Evolutionary conservation across 768 basidiomycete species (phyloP).

Genomic region (Podaxis sp.): DNA sequence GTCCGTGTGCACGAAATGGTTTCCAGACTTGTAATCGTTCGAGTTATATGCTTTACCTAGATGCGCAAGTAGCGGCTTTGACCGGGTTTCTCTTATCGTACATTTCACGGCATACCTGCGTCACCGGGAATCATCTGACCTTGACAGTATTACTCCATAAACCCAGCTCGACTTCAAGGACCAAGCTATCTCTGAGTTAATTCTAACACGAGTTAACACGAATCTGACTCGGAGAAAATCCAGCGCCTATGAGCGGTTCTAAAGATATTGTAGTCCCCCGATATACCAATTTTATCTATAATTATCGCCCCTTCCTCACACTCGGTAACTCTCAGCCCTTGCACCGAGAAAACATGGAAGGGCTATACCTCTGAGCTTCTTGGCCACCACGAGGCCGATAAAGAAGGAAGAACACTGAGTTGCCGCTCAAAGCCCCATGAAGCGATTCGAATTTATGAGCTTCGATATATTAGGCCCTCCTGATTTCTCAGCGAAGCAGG

Average conservation of each 20-base stretch:
- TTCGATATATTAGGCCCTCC: background rate
- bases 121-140: background rate
- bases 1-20: background rate
- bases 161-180: background rate
- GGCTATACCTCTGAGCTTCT: background rate
- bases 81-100: too few relatives aligned
- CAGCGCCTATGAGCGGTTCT: background rate
- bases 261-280: background rate
- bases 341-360: background rate
- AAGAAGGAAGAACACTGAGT: background rate
- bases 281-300: background rate
- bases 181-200: background rate
- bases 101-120: too few relatives aligned
- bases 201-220: background rate
- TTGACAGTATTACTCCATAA: background rate
- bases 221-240: conserved; percentile 4
- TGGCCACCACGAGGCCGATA: conserved; percentile 2
- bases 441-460: background rate
- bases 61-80: too few relatives aligned
- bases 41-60: too few relatives aligned
- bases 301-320: background rate
- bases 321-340: background rate
- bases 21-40: background rate
- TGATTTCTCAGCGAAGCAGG: background rate
- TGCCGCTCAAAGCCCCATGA: background rate